Conservation (phyloP, 164 flowering plant species). For the Hamamelis virginiana region DNA sequence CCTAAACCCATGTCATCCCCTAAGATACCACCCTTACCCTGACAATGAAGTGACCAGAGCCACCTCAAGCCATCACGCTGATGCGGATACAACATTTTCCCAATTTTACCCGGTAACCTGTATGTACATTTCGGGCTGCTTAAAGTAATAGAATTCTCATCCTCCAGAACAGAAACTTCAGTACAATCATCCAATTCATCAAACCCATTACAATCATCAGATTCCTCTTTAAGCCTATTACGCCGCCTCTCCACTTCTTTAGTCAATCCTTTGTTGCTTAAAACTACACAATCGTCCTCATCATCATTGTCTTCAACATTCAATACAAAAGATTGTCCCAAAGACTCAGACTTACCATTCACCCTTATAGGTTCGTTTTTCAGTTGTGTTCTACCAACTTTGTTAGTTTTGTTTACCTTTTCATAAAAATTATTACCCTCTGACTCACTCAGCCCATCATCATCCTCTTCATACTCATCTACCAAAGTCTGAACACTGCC, state of each 20-base stretch:
- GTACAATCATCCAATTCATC: slow-evolving; percentile 22
- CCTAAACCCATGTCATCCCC: slow-evolving; percentile 99
- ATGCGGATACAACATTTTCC: slow-evolving; percentile 82
- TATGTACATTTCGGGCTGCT: slow-evolving; percentile 42
- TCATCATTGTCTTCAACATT: slow-evolving; percentile 24
- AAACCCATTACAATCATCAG: slow-evolving; percentile 12
- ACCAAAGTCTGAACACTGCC: not conserved
- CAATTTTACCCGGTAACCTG: slow-evolving; percentile 58
- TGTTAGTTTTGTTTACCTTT: slow-evolving; percentile 10
- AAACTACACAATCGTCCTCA: slow-evolving; percentile 43
- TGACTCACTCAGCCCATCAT: not conserved
- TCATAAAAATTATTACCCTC: slow-evolving; percentile 5
- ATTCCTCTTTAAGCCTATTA: slow-evolving; percentile 14
- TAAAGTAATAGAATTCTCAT: slow-evolving; percentile 38
- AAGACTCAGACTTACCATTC: slow-evolving; percentile 9
- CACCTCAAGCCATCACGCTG: slow-evolving; percentile 89
- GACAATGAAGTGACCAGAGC: slow-evolving; percentile 94
- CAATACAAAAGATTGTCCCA: slow-evolving; percentile 10
- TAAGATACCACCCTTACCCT: slow-evolving; percentile 83
- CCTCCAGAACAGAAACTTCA: slow-evolving; percentile 23
- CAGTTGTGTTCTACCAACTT: not conserved
- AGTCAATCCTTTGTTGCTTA: slow-evolving; percentile 24
- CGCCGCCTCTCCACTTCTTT: slow-evolving; percentile 16
- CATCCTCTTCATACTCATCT: slow-evolving; percentile 6
- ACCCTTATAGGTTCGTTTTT: slow-evolving; percentile 14